phyloP scores from a whole-genome alignment of 1,139 yeast genomes.

The Martiniozyma asiatica region DNA sequence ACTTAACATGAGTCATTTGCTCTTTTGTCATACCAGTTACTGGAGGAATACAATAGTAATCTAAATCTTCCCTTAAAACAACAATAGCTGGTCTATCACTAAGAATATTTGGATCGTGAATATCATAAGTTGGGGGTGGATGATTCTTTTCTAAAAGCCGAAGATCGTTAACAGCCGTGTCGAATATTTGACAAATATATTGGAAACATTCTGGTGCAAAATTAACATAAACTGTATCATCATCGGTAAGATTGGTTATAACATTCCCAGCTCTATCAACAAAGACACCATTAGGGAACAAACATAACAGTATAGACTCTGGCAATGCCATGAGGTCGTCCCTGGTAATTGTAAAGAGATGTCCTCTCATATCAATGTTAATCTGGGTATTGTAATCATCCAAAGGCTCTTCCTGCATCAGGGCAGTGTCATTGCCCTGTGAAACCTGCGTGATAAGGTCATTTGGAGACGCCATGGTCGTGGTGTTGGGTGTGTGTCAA shows the following conservation, averaged over 20 bases:
- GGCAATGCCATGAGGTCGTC: constrained; percentile 88
- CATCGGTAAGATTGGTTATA: constrained; percentile 65
- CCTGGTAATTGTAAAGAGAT: constrained; percentile 57
- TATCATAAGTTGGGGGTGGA: constrained; percentile 21
- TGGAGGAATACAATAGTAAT: constrained; percentile 84
- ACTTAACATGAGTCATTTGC: constrained; percentile 53
- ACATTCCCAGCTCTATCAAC: constrained; percentile 63
- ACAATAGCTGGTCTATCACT: constrained; percentile 82
- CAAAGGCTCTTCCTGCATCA: constrained; percentile 24
- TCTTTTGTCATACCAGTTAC: constrained; percentile 35
- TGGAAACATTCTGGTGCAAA: constrained; percentile 80
- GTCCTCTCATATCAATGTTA: constrained; percentile 54
- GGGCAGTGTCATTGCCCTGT: constrained; percentile 12
- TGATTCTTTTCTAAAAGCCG: constrained; percentile 22
- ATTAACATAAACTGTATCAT: constrained; percentile 67
- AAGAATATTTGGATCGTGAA: constrained; percentile 43
- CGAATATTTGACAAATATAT: constrained; percentile 61
- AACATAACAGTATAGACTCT: constrained; percentile 73
- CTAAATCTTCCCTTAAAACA: constrained; percentile 87
- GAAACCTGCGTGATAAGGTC: constrained; percentile 54
- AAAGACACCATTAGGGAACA: constrained; percentile 85
- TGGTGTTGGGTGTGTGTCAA: neutral
- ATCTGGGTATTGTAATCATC: constrained; percentile 55
- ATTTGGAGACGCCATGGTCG: constrained; percentile 17
- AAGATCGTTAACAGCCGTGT: constrained; percentile 29